phyloP scores from a whole-genome alignment of 2,329 filamentous ascomycete species.

The Fusarium nurragi region DNA sequence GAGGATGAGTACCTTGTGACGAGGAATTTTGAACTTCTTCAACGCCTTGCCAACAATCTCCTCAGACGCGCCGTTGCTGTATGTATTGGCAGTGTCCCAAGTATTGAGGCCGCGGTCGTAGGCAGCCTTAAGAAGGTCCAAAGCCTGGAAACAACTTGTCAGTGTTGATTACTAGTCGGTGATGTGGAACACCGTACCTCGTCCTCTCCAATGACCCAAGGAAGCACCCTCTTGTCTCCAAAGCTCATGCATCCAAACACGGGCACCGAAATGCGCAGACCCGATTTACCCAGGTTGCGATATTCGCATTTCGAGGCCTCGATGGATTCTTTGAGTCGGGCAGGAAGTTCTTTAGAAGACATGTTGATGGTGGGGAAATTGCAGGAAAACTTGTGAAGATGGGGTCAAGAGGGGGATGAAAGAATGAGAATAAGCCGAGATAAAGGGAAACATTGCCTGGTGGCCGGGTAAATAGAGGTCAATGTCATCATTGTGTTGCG shows the following conservation, averaged over 20 bases:
- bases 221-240: conserved; percentile 17
- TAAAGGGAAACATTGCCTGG: neutral
- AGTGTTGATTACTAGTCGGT: neutral
- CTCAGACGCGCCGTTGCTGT: conserved; percentile 26
- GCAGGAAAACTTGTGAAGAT: neutral
- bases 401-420: neutral
- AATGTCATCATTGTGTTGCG: conserved; percentile 7
- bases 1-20: conserved; percentile 25
- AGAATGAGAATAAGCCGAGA: neutral
- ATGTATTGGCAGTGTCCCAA: conserved; percentile 29
- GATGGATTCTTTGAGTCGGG: conserved; percentile 22
- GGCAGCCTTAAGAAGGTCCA: conserved; percentile 28
- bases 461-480: conserved; percentile 12
- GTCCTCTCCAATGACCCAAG: conserved; percentile 29
- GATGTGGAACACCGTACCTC: neutral
- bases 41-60: conserved; percentile 29
- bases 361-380: neutral
- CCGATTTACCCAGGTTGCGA: conserved; percentile 21
- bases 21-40: conserved; percentile 30
- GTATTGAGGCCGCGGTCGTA: conserved; percentile 35
- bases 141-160: neutral
- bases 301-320: conserved; percentile 32
- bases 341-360: conserved; percentile 13
- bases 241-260: conserved; percentile 36
- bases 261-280: conserved; percentile 13